Evolutionary conservation across 1,139 yeast species (phyloP), one percentile per base, ranked within the genome.

Genomic region (Pichia sp.): DNA sequence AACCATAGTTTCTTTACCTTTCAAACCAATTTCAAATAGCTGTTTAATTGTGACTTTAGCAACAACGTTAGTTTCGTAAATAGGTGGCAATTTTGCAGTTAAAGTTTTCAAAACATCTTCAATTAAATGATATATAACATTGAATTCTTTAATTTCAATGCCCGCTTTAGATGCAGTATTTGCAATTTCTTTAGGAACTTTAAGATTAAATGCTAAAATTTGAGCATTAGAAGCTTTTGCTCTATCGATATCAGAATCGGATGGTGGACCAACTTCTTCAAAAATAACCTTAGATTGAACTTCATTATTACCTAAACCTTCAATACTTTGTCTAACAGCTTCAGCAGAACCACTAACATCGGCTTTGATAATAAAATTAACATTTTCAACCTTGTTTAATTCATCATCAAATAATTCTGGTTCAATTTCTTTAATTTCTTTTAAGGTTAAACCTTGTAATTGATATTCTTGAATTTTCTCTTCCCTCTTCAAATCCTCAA

Each of bases 251-350:
- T 91, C 98, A 3, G 79, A 72, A 43, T 86, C 96, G 1, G 84
- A 80, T 10, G 95, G 93, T 0, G 80, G 64, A 0, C 98, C 98
- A 3, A 91, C 96, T 29, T 81, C 89, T 38, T 80, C 72, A 36
- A 76, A 76, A 5, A 91, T 61, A 2, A 91, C 80, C 16, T 70
- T 65, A 5, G 91, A 76, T 46, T 69, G 68, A 11, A 91, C 91
- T 55, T 85, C 95, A 3, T 82, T 85, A 60, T 91, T 89, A 4
- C 97, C 97, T 20, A 91, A 64, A 6, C 81, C 81, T 48, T 73
- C 72, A 38, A 93, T 77, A 52, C 93, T 80, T 57, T 89, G 96
- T 30, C 69, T 74, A 8, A 62, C 60, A 10, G 80, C 80, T 54
- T 76, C 80, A 0, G 78, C 78, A 1, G 80, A 74, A 1, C 81